phyloP scores from a whole-genome alignment of 148 eudicot genomes.

The Fallopia convolvulus region DNA sequence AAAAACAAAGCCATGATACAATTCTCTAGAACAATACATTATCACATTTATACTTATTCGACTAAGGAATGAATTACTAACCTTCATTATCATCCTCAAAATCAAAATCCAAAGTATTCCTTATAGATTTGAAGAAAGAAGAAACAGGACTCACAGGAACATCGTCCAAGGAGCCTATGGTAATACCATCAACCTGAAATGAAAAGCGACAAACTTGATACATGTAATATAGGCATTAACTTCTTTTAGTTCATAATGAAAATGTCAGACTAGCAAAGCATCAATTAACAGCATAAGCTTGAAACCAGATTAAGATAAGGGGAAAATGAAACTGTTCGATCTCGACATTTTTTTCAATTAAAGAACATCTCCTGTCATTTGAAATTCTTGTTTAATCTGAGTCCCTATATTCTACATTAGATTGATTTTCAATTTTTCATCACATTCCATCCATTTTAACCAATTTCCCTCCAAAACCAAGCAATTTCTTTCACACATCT shows the following conservation, averaged over 20 bases:
- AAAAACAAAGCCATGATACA: background rate
- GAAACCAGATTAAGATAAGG: background rate
- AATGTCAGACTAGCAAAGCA: background rate
- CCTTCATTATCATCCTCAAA: conserved; percentile 98
- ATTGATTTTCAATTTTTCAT: background rate
- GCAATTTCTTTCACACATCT: background rate
- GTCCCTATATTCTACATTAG: background rate
- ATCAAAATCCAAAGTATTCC: conserved; percentile 93
- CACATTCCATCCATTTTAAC: background rate
- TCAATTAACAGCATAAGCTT: background rate
- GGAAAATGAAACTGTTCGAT: background rate
- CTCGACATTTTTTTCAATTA: background rate
- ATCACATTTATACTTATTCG: background rate
- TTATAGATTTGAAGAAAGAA: conserved; percentile 72
- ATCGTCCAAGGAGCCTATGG: conserved; percentile 85
- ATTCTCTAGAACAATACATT: background rate
- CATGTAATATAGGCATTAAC: background rate
- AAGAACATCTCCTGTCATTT: background rate
- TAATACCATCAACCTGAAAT: conserved; percentile 67
- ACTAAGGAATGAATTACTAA: conserved; percentile 12
- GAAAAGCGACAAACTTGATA: background rate
- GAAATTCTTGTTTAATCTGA: background rate
- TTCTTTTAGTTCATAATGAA: background rate
- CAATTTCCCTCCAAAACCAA: background rate
- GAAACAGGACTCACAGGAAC: conserved; percentile 59